These are phyloP conservation scores for Aspergillus aculeatus DNA, from an alignment of 2,329 filamentous ascomycete genomes.

Conservation along the genomic window DNA sequence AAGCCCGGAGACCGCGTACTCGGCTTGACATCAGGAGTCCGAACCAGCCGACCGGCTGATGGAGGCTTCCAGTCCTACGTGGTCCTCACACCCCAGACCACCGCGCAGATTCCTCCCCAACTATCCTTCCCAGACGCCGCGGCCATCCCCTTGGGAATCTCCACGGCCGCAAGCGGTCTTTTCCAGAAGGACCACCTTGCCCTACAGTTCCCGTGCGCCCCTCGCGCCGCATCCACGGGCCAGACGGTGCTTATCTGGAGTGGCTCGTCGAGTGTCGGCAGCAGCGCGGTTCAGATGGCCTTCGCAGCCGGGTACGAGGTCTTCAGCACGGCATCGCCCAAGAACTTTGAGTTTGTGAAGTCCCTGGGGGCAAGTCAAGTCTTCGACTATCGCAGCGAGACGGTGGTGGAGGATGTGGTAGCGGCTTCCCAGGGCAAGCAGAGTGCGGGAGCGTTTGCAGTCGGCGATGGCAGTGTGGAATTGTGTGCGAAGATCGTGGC, in stretches of 20 bases:
- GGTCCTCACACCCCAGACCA: conserved; percentile 16
- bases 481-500: conserved; percentile 13
- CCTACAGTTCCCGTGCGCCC: conserved; percentile 9
- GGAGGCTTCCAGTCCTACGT: conserved; percentile 28
- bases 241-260: conserved; percentile 13
- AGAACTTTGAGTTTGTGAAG: conserved; percentile 31
- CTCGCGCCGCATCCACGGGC: background rate
- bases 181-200: conserved; percentile 21
- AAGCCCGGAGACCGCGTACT: conserved; percentile 48
- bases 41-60: conserved; percentile 15
- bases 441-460: conserved; percentile 5
- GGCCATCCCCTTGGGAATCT: conserved; percentile 22
- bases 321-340: conserved; percentile 12
- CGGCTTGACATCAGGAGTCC: conserved; percentile 23
- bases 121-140: conserved; percentile 19
- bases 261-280: conserved; percentile 40
- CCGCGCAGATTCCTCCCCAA: conserved; percentile 14
- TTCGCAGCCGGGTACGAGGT: conserved; percentile 16
- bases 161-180: conserved; percentile 22
- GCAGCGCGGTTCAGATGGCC: conserved; percentile 49
- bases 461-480: background rate
- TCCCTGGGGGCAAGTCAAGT: conserved; percentile 46
- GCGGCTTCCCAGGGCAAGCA: conserved; percentile 12
- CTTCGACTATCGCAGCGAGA: conserved; percentile 45
- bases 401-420: conserved; percentile 17